Evolutionary conservation across 2,329 filamentous ascomycete genomes (phyloP), one percentile per base, ranked within the genome.

Genomic region (Metarhizium guizhouense): DNA sequence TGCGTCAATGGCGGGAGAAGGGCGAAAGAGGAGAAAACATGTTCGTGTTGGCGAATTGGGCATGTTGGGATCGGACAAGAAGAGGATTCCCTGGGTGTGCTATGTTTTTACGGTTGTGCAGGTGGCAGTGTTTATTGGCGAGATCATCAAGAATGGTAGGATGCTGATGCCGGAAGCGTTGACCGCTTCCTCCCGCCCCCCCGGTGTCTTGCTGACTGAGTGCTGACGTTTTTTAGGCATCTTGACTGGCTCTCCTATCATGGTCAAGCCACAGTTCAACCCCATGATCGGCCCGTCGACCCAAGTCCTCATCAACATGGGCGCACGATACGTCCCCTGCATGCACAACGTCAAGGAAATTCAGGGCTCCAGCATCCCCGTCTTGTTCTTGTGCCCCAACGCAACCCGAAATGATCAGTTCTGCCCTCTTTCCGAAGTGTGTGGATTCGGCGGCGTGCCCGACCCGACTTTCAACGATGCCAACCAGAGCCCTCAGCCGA

Each of bases 281-380:
- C 88, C 89, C 57, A 96, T 99, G 90, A 96, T 99, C 66, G 94
- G 94, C 0, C 94, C 94, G 1, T 96, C 92, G 5, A 82, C 86
- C 1, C 90, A 90, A 63, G 84, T 97, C 29, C 83, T 95, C 64
- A 96, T 97, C 75, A 95, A 95, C 71, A 96, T 99, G 90, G 94
- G 94, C 57, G 90, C 92, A 45, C 86, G 94, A 59, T 99, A 89
- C 68, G 83, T 88, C 3, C 90, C 92, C 6, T 99, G 94, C 72
- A 99, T 99, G 94, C 92, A 93, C 75, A 90, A 88, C 63, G 80
- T 88, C 60, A 69, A 81, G 47, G 80, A 77, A 50, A 77, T 92
- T 40, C 85, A 86, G 64, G 76, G 82, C 56, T 73, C 73, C 6
- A 64, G 66, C 4, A 63, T 66, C 2, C 62, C 66, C 3, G 78